A percentile compares a stretch with the other conserved stretches of the same genome.
Evolutionary conservation across 352 stramenopile genomes (phyloP).

Genomic region (Globisporangium paroecandrum): DNA sequence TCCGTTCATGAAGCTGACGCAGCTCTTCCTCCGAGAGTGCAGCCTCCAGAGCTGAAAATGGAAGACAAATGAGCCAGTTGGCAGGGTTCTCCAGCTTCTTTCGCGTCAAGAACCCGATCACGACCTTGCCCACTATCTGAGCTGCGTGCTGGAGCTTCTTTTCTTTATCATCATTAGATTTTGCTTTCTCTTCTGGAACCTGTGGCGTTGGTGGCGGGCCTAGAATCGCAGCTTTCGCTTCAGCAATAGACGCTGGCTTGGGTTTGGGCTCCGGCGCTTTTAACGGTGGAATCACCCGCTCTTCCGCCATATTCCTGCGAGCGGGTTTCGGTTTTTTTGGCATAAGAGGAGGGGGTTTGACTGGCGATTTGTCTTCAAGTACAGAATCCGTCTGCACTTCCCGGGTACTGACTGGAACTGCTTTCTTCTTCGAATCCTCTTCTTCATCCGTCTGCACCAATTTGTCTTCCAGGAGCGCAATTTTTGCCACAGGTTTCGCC

Average conservation of each 20-base stretch:
- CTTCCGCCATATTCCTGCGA: neutral
- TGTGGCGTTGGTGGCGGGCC: neutral
- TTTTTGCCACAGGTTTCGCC: neutral
- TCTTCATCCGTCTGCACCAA: slow-evolving; percentile 57
- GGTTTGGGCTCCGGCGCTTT: neutral
- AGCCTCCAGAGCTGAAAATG: slow-evolving; percentile 24
- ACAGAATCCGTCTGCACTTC: slow-evolving; percentile 31
- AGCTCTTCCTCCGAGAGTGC: slow-evolving; percentile 36
- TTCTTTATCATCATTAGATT: slow-evolving; percentile 10
- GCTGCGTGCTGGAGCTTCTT: slow-evolving; percentile 34
- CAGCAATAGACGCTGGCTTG: neutral
- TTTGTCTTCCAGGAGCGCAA: slow-evolving; percentile 40
- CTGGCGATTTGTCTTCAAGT: neutral
- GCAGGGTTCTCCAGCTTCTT: slow-evolving; percentile 33
- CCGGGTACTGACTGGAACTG: slow-evolving; percentile 7
- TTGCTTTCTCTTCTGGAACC: neutral
- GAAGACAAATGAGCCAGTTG: slow-evolving; percentile 52
- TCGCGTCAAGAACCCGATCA: slow-evolving; percentile 40
- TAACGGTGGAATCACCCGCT: neutral
- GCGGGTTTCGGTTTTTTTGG: slow-evolving; percentile 4
- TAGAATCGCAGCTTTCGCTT: neutral
- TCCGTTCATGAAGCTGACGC: slow-evolving; percentile 14
- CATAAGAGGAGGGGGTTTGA: neutral
- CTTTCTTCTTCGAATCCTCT: slow-evolving; percentile 1
- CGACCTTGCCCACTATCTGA: slow-evolving; percentile 47